These are phyloP conservation scores for Hypsizygus marmoreus DNA, from an alignment of 768 basidiomycete genomes.

Conservation along the genomic window DNA sequence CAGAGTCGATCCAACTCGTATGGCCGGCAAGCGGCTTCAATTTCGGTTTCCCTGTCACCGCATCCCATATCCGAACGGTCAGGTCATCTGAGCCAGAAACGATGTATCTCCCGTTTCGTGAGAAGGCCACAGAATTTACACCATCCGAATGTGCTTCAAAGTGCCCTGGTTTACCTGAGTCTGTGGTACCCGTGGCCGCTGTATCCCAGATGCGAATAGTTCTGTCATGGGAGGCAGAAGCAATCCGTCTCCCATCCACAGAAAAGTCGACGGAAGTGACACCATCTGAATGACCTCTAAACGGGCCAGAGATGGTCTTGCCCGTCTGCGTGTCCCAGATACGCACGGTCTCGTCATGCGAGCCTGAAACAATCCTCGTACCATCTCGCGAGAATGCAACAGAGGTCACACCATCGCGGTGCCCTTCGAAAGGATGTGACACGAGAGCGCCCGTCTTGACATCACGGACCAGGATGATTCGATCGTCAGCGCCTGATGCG, in stretches of 20 bases:
- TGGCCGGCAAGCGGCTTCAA: constrained; percentile 16
- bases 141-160: constrained; percentile 21
- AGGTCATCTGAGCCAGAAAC: constrained; percentile 14
- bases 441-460: background rate
- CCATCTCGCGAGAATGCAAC: constrained; percentile 7
- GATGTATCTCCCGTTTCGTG: constrained; percentile 2
- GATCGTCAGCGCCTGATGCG: too few relatives aligned
- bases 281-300: constrained; percentile 15
- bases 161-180: background rate
- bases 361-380: constrained; percentile 1
- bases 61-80: constrained; percentile 15
- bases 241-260: constrained; percentile 19
- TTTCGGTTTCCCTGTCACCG: background rate
- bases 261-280: constrained; percentile 21
- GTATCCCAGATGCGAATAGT: constrained; percentile 23
- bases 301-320: constrained; percentile 3
- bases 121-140: constrained; percentile 20
- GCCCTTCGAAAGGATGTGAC: background rate
- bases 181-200: constrained; percentile 8
- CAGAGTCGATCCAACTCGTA: constrained; percentile 16
- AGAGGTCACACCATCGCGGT: background rate
- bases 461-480: too few relatives aligned
- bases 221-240: constrained; percentile 22
- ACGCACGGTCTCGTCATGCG: background rate
- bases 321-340: constrained; percentile 22